Percentiles rank a stretch among this genome's conserved stretches.
These are phyloP conservation scores for Eucalyptus decipiens DNA, from an alignment of 345 rosid genomes.

Conservation along the genomic window DNA sequence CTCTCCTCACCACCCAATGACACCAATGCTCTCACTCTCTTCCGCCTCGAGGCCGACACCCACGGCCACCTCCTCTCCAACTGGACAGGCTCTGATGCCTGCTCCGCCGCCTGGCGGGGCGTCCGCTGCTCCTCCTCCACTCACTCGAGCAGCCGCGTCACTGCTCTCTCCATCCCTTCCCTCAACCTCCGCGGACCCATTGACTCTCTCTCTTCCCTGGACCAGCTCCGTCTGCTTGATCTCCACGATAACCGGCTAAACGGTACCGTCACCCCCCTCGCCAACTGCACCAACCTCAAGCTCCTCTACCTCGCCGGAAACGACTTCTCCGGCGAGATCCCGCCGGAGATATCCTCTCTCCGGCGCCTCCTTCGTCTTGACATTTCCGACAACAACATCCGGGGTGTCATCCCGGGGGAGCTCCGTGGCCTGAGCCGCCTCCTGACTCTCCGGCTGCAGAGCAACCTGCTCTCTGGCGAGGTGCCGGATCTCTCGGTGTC, in stretches of 20 bases:
- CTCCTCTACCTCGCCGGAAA: conserved; percentile 68
- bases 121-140: conserved; percentile 53
- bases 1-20: conserved; percentile 29
- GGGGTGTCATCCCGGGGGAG: conserved; percentile 43
- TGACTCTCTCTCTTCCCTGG: conserved; percentile 42
- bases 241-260: conserved; percentile 85
- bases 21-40: conserved; percentile 63
- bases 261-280: conserved; percentile 46
- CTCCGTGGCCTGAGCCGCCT: conserved; percentile 43
- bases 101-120: conserved; percentile 61
- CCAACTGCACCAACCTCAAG: conserved; percentile 58
- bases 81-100: conserved; percentile 75
- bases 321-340: conserved; percentile 74
- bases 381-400: conserved; percentile 76
- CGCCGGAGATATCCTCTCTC: conserved; percentile 41
- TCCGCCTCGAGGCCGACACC: conserved; percentile 69
- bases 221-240: conserved; percentile 79
- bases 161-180: conserved; percentile 52
- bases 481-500: conserved; percentile 62
- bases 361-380: conserved; percentile 62
- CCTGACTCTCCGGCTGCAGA: conserved; percentile 68
- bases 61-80: conserved; percentile 73
- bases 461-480: conserved; percentile 69
- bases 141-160: conserved; percentile 39
- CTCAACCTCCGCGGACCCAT: conserved; percentile 77